Evolutionary conservation across 2,329 filamentous ascomycete species (phyloP).

Genomic region (Alternaria alternata): DNA sequence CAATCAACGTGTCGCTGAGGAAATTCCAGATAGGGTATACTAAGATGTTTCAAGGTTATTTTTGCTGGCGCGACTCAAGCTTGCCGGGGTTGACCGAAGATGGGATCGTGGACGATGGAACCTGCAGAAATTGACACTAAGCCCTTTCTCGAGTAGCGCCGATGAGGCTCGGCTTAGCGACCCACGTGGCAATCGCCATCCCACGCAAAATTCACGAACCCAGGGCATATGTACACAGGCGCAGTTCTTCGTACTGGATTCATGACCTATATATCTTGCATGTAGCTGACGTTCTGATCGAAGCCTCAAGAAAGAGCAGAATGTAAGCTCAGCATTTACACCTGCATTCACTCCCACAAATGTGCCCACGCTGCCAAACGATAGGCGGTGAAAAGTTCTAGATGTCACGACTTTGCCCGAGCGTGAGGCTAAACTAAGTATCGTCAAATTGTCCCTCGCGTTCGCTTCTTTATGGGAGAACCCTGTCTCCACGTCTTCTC

Average conservation of each 20-base stretch:
- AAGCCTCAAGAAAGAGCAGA: not conserved
- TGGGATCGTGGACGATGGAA: constrained; percentile 3
- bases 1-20: constrained; percentile 20
- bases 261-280: not conserved
- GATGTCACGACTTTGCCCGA: constrained; percentile 34
- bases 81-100: constrained; percentile 11
- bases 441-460: constrained; percentile 20
- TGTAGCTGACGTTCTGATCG: not conserved
- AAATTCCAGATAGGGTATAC: constrained; percentile 27
- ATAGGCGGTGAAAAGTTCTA: constrained; percentile 46
- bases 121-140: not conserved
- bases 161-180: constrained; percentile 16
- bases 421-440: constrained; percentile 38
- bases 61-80: constrained; percentile 1
- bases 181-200: constrained; percentile 23
- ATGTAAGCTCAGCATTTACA: not conserved
- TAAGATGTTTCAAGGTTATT: constrained; percentile 17
- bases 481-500: constrained; percentile 28
- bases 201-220: constrained; percentile 7
- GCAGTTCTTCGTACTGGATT: not conserved
- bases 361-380: constrained; percentile 32
- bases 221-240: not conserved
- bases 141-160: constrained; percentile 3
- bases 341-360: constrained; percentile 8
- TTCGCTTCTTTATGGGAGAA: constrained; percentile 1